Conservation (phyloP, 805 yeast species). For the Candida succiphila region DNA sequence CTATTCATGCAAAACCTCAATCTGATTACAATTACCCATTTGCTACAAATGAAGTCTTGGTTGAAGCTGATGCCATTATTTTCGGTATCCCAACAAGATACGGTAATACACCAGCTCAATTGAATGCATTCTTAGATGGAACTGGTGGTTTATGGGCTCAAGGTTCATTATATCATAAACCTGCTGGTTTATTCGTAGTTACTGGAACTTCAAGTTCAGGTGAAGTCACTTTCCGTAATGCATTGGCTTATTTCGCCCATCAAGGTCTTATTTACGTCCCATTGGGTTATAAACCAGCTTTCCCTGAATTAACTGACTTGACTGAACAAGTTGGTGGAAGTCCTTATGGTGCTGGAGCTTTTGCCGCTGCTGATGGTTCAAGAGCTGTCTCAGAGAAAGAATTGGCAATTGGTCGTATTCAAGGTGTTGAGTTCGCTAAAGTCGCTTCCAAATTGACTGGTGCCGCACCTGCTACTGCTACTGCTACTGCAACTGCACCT, state of each 20-base stretch:
- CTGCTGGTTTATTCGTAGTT: slow-evolving; percentile 62
- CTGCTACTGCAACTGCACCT: slow-evolving; percentile 4
- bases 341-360: slow-evolving; percentile 81
- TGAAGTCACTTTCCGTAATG: slow-evolving; percentile 58
- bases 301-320: slow-evolving; percentile 42
- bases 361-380: slow-evolving; percentile 71
- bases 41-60: slow-evolving; percentile 49
- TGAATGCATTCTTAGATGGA: slow-evolving; percentile 66
- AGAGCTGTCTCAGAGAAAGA: slow-evolving; percentile 58
- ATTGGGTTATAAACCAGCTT: slow-evolving; percentile 55
- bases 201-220: slow-evolving; percentile 84
- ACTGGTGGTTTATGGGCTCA: slow-evolving; percentile 75
- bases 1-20: slow-evolving; percentile 48
- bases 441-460: slow-evolving; percentile 23
- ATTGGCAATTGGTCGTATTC: slow-evolving; percentile 49
- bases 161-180: slow-evolving; percentile 67
- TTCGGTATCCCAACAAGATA: slow-evolving; percentile 84
- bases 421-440: slow-evolving; percentile 57
- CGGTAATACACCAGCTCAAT: slow-evolving; percentile 75
- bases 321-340: slow-evolving; percentile 71
- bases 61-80: slow-evolving; percentile 66
- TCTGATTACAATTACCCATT: slow-evolving; percentile 48
- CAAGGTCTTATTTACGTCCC: slow-evolving; percentile 80
- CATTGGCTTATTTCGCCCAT: slow-evolving; percentile 58
- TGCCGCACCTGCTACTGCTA: not conserved